These are phyloP conservation scores for Senna siamea DNA, from an alignment of 306 rosid genomes.

Conservation along the genomic window DNA sequence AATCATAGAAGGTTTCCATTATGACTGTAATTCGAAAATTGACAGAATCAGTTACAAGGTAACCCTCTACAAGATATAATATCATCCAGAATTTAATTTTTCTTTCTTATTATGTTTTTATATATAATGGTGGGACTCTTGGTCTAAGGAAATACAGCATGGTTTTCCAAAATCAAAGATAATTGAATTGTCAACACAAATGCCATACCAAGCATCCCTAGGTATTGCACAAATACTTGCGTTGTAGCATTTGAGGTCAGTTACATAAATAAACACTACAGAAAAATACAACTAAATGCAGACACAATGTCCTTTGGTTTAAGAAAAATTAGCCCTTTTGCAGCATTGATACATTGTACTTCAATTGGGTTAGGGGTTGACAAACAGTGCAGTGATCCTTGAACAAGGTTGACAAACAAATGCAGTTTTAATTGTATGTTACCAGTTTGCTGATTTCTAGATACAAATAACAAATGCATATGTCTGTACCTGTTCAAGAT, in stretches of 20 bases:
- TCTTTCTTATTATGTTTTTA: background rate
- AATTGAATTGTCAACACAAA: constrained; percentile 8
- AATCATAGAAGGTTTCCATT: constrained; percentile 3
- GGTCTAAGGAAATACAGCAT: constrained; percentile 3
- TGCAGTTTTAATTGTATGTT: background rate
- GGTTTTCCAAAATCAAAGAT: background rate
- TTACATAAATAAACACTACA: background rate
- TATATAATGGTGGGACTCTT: background rate
- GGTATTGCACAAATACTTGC: constrained; percentile 16
- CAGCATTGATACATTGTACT: constrained; percentile 20
- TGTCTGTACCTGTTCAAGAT: constrained; percentile 82
- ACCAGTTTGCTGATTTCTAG: constrained; percentile 26
- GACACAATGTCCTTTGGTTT: background rate
- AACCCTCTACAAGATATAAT: background rate
- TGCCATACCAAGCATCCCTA: background rate
- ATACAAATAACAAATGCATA: background rate
- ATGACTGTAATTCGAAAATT: constrained; percentile 4
- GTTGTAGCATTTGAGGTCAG: background rate
- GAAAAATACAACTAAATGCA: background rate
- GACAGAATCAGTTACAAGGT: background rate
- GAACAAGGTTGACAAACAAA: constrained; percentile 21
- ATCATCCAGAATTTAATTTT: background rate
- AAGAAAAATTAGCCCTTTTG: background rate
- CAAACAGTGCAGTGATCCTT: background rate
- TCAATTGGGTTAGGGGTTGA: background rate